Base-by-base conservation (phyloP, 2,329 filamentous ascomycete genomes). In the Pochonia chlamydosporia region DNA sequence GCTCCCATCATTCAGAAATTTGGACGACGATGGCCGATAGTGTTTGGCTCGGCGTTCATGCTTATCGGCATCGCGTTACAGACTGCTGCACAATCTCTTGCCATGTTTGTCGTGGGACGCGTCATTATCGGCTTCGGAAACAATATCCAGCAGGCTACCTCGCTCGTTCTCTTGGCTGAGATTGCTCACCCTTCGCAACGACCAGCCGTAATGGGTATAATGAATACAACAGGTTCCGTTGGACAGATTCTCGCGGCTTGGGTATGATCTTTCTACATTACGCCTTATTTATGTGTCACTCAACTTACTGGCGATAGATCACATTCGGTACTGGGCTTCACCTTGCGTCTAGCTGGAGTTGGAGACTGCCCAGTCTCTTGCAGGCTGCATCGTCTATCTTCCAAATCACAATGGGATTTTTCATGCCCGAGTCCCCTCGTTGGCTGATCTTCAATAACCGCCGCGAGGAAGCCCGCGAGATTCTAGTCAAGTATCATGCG, bases 401-500 rank as follows among this genome's bases (percentile, higher is more conserved):
- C 20, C 64, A 75, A 50, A 64, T 78, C 18, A 44, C 61, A 10
- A 69, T 73, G 46, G 59, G 74, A 37, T 67, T 65, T 51, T 73
- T 78, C 44, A 68, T 80, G 5, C 80, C 80, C 0, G 81, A 84
- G 51, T 79, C 73, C 1, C 81, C 81, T 1, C 70, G 81, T 35
- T 83, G 73, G 71, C 60, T 82, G 25, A 68, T 81, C 35, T 69
- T 71, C 26, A 69, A 77, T 48, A 75, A 76, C 23, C 67, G 69
- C 20, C 49, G 59, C 1, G 70, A 77, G 5, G 67, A 79, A 54
- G 78, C 78, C 0, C 70, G 65, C 14, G 62, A 64, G 0, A 72
- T 79, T 21, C 56, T 82, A 1, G 64, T 71, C 53, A 75, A 75
- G 46, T 76, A 75, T 33, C 74, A 79, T 43, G 73, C 70, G 20